These are phyloP conservation scores for Eucalyptus regnans DNA, from an alignment of 345 rosid species.

Conservation along the genomic window DNA sequence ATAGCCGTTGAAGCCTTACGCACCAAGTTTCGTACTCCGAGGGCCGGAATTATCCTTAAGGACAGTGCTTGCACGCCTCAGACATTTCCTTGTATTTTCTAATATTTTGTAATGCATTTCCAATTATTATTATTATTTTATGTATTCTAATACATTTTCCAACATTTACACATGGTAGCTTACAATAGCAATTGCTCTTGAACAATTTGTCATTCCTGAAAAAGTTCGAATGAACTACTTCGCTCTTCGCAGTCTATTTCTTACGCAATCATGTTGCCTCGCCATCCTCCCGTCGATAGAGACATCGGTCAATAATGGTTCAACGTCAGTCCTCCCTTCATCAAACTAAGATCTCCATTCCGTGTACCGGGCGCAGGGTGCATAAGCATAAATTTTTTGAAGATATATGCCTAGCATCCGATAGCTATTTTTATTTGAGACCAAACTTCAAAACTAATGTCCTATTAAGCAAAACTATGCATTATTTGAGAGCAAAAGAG, in stretches of 20 bases:
- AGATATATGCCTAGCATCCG: background rate
- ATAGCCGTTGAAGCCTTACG: too few species aligned
- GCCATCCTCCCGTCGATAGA: background rate
- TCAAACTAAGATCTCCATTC: background rate
- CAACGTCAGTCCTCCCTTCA: background rate
- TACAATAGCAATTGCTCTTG: background rate
- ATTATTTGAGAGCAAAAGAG: background rate
- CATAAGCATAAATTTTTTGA: background rate
- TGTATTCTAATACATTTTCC: too few species aligned
- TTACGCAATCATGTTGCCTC: background rate
- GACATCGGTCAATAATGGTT: background rate
- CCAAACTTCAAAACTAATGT: background rate
- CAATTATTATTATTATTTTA: too few species aligned
- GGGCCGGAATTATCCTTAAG: too few species aligned
- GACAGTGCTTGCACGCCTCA: too few species aligned
- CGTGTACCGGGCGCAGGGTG: background rate
- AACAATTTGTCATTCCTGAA: background rate
- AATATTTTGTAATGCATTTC: too few species aligned
- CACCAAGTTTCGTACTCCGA: too few species aligned
- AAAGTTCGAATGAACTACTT: background rate
- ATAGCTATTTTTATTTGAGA: background rate
- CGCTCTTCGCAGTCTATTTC: background rate
- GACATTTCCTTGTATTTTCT: too few species aligned
- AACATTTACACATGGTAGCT: background rate
- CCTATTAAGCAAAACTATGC: background rate